Evolutionary conservation across 1,284 basidiomycete genomes (phyloP).

Genomic region (Ceratobasidium sp.): DNA sequence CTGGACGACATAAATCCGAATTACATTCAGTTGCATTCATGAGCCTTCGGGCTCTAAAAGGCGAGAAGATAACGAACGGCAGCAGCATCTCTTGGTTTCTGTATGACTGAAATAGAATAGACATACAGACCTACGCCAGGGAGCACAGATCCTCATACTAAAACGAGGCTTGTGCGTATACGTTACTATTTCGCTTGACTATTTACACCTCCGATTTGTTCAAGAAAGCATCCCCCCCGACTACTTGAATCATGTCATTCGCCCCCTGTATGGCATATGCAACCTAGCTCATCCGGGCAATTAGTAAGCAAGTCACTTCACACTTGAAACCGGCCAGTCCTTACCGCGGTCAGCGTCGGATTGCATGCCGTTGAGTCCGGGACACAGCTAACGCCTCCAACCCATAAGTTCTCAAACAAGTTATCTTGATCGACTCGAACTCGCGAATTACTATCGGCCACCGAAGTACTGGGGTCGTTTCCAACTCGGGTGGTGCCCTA

Average conservation of each 20-base stretch:
- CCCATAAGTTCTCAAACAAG: conserved; percentile 37
- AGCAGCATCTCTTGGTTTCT: no score
- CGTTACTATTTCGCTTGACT: no score
- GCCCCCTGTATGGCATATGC: conserved; percentile 35
- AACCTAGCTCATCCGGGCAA: conserved; percentile 4
- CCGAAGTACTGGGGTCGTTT: conserved; percentile 39
- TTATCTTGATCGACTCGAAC: conserved; percentile 20
- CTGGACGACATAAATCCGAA: no score
- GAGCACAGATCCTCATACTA: not conserved
- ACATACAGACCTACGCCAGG: not conserved
- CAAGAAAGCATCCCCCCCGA: conserved; percentile 8
- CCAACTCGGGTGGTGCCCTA: conserved; percentile 36
- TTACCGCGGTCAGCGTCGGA: conserved; percentile 39
- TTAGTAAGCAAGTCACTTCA: not conserved
- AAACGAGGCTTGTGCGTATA: not conserved
- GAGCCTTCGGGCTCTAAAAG: no score
- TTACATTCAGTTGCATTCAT: no score
- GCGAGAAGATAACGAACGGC: no score
- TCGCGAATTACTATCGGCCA: conserved; percentile 30
- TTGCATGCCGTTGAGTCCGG: conserved; percentile 43
- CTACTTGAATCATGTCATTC: conserved; percentile 17
- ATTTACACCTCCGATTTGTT: no score
- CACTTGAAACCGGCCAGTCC: not conserved
- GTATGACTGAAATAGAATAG: no score
- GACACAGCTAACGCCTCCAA: conserved; percentile 25